Evolutionary conservation across 192 early-diverging fungal species (phyloP), one percentile per base, ranked within the genome.

Genomic region (Coemansia sp.): DNA sequence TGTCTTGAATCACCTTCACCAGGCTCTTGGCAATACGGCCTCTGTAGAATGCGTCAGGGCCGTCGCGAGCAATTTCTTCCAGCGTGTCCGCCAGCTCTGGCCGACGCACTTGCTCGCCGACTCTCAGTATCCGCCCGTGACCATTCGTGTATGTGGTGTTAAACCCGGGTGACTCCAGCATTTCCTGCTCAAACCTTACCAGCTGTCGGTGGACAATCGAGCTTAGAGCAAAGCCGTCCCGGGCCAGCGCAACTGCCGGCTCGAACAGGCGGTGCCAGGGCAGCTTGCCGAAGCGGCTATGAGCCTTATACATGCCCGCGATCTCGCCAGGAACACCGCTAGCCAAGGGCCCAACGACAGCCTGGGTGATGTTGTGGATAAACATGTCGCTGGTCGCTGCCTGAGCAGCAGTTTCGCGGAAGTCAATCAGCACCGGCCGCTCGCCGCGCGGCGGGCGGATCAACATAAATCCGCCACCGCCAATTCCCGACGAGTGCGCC

Each of bases 381-480:
- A 84, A 95, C 93, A 98, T 95, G 54, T 90, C 82, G 22, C 60
- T 73, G n/a, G 56, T 69, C 5, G 90, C 80, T 8, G 85, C 85
- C 28, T 66, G 63, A 7, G 90, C 91, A 8, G 95, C 95, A 1
- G 75, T 70, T 62, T 98, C 95, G 20, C 95, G 75, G 50, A 95
- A 98, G 61, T 98, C 90, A 32, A 98, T 82, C 14, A 87, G 79
- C 34, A 85, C 84, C 1, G 77, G 64, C 0, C 53, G 60, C 22
- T 70, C 64, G 0, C 81, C 83, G 46, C 83, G 82, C 4, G 77
- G 58, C 3, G 76, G 60, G 26, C 90, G 82, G 8, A 94, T 79
- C 7, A 92, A 76, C 88, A 94, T 90, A 62, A 98, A 95, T 5
- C 95, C 95, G 23, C 95, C 95, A 8, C 95, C 93, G 32, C 95